Base-by-base conservation (phyloP, 192 early-diverging fungal genomes). In the Linnemannia exigua region DNA sequence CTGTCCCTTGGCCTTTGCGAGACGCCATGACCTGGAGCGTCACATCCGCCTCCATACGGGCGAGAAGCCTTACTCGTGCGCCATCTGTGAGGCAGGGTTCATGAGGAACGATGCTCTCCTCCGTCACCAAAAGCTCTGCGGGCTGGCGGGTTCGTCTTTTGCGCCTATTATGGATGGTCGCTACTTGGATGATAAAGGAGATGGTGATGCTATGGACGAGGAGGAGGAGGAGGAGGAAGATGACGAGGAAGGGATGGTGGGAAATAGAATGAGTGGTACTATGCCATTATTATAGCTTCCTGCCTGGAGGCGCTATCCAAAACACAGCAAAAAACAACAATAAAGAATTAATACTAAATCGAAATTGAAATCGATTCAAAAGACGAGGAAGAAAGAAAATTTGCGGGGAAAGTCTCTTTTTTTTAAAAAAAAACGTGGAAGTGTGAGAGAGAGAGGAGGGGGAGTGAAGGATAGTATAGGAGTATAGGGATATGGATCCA, bases 1-100 rank as follows among this genome's bases (percentile, higher is more conserved):
- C 41, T 99, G 97, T 85, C 86, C 91, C 2, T 88, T 92, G 41
- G 88, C 92, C 5, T 99, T 99, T 90, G 94, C 96, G 12, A 91
- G 97, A 28, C 95, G 96, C 74, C 97, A 99, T 84, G 97, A 99
- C 83, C 89, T 97, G 28, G 97, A 97, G 85, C 93, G 97, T n/a
- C 95, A 96, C 80, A 91, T 93, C 79, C 93, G 94, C 67, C 82
- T 95, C 48, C 96, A 97, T 76, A 93, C 95, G 5, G 96, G 96
- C 37, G 94, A 95, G 79, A 92, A 92, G 82, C 96, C 96, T 5
- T 93, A 94, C 80, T 89, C 89, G 17, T 97, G 96, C 83, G 79
- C 85, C 5, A 91, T 91, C 81, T 97, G 96, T 81, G 91, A 90
- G 17, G 92, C 94, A 1, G 90, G 93, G 48, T 96, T 97, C 89